Base-by-base conservation (phyloP, 441 rosid genomes). In the Rhodomyrtus psidioides region DNA sequence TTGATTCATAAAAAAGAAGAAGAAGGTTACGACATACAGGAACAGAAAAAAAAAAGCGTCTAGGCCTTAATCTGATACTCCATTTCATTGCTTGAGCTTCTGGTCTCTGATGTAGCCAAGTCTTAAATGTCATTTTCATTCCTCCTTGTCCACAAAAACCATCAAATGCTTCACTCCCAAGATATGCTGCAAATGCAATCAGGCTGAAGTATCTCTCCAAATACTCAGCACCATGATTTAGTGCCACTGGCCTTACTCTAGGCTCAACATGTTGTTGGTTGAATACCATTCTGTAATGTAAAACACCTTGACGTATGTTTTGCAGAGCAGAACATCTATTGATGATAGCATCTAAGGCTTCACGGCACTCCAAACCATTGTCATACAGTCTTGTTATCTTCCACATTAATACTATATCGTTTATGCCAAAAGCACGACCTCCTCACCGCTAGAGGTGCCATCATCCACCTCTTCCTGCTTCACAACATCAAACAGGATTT, bases 81-180 rank as follows among this genome's bases (percentile, higher is more conserved):
- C 98, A 95, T 88, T 96, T 96, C 98, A 98, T 95, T 65, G 97
- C 98, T 92, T 95, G 99, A 86, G 94, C 97, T 92, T 98, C 99
- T 6, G 97, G 93, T 89, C 98, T 94, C 90, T 96, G 98, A 90
- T 95, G 93, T 91, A 95, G 89, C 98, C 99, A 98, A 85, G 88
- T 92, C 91, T 95, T 96, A 90, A 94, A 98, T 53, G 98, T 95
- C 95, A 95, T 93, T 91, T 88, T 94, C 83, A 91, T 86, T 84
- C 91, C 94, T 89, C 98, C 99, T 92, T 94, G 95, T 58, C 92
- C 94, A 87, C 98, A 96, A 86, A 93, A 94, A 54, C 95, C 98
- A 89, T 98, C 98, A 89, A 95, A 94, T 89, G 98, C 96, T 91
- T 94, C 94, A 90, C 99, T 96, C 90, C 99, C 99, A 89, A 98